Evolutionary conservation across 176 grass and related monocot species (phyloP).

Genomic region (Neostapfia colusana): DNA sequence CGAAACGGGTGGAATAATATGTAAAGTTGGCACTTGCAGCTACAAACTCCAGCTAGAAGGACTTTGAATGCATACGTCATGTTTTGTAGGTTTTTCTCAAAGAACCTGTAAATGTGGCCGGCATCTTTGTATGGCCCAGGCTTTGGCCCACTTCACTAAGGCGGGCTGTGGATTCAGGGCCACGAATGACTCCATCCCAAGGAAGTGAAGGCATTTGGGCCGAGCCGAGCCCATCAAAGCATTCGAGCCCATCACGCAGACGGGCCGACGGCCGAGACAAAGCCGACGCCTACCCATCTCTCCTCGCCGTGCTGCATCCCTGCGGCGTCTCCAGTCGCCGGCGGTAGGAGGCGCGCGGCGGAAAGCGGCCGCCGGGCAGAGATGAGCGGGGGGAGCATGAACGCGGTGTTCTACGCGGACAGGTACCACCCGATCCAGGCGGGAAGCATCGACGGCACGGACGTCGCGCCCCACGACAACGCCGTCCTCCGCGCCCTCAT

Average conservation of each 20-base stretch:
- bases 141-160: too few species aligned
- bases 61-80: too few species aligned
- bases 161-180: too few species aligned
- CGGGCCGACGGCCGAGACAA: not conserved
- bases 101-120: too few species aligned
- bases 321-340: not conserved
- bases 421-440: slow-evolving; percentile 90
- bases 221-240: not conserved
- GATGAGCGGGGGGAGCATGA: slow-evolving; percentile 46
- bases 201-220: too few species aligned
- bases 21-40: too few species aligned
- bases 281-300: not conserved
- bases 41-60: too few species aligned
- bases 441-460: slow-evolving; percentile 97
- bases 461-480: slow-evolving; percentile 87
- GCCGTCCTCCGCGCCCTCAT: slow-evolving; percentile 80
- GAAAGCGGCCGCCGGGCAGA: not conserved
- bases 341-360: not conserved
- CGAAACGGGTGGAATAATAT: too few species aligned
- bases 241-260: not conserved
- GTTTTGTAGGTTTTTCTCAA: too few species aligned
- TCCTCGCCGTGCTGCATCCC: not conserved
- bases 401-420: slow-evolving; percentile 85
- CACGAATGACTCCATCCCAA: too few species aligned
- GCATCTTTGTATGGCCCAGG: too few species aligned